A percentile compares a stretch with the other conserved stretches of the same genome.
phyloP scores from a whole-genome alignment of 2,329 filamentous ascomycete species.

The Cladosporium velox region DNA sequence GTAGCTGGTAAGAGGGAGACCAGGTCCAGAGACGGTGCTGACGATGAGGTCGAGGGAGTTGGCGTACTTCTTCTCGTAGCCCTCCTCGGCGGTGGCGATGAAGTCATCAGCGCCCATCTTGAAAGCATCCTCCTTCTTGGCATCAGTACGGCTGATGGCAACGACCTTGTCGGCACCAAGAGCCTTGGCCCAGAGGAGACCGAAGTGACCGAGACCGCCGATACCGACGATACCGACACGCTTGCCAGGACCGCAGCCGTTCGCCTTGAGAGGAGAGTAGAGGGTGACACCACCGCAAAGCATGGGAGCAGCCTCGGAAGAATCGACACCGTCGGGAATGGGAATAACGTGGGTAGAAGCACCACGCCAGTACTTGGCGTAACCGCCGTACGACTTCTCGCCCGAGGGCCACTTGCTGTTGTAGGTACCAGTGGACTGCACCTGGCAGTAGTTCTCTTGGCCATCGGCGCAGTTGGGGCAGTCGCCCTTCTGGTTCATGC shows the following conservation, averaged over 20 bases:
- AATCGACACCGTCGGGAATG: constrained; percentile 53
- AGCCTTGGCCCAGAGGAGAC: constrained; percentile 67
- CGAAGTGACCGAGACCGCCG: constrained; percentile 70
- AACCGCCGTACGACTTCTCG: constrained; percentile 67
- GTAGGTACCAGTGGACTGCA: constrained; percentile 13
- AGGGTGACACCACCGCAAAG: constrained; percentile 75
- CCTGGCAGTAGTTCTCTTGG: constrained; percentile 42
- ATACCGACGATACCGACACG: constrained; percentile 58
- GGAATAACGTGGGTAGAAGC: constrained; percentile 59
- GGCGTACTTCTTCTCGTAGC: constrained; percentile 58
- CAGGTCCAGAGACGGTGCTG: constrained; percentile 56
- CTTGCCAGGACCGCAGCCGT: constrained; percentile 68
- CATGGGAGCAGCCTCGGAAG: constrained; percentile 63
- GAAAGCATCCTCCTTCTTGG: constrained; percentile 60
- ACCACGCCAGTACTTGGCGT: constrained; percentile 55
- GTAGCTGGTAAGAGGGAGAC: constrained; percentile 66
- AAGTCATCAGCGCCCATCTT: constrained; percentile 59
- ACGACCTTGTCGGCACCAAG: constrained; percentile 66
- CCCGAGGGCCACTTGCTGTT: constrained; percentile 51
- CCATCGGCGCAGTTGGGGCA: constrained; percentile 56
- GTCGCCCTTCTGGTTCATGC: constrained; percentile 39
- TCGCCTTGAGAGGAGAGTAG: constrained; percentile 66
- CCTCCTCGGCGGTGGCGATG: constrained; percentile 59
- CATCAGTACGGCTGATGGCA: constrained; percentile 60
- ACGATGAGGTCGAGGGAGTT: constrained; percentile 59